Percentiles rank a stretch among this genome's conserved stretches.
These are phyloP conservation scores for Kalmusia sp. DNA, from an alignment of 2,329 filamentous ascomycete species.

Conservation along the genomic window DNA sequence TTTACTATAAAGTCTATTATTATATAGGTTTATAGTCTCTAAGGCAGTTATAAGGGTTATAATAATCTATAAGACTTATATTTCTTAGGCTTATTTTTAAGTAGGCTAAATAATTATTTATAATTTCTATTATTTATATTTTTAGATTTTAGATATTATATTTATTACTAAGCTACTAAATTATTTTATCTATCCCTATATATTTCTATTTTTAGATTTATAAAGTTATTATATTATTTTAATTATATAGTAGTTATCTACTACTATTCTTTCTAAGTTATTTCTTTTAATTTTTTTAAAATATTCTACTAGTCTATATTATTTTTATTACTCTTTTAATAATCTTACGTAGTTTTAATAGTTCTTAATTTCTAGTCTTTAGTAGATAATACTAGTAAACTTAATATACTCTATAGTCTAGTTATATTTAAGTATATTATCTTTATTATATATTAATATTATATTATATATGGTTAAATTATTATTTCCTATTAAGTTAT, in stretches of 20 bases:
- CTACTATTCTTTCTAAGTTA: neutral
- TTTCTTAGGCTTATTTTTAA: no score
- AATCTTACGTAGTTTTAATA: no score
- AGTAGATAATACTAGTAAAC: no score
- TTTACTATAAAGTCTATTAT: slow-evolving; percentile 1
- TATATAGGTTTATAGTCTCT: no score
- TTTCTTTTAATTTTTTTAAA: neutral
- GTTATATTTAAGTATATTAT: no score
- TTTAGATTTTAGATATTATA: neutral
- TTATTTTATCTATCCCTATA: neutral
- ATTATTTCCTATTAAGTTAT: no score
- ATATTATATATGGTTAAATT: no score
- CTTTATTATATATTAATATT: no score
- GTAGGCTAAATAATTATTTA: neutral
- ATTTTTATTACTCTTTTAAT: no score
- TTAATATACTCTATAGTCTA: no score
- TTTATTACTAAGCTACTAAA: neutral
- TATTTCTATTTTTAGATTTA: neutral
- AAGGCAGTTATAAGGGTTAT: neutral
- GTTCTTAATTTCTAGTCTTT: neutral
- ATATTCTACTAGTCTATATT: neutral
- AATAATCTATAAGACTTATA: neutral
- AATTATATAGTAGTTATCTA: neutral
- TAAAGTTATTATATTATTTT: neutral
- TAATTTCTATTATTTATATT: neutral